A percentile compares a stretch with the other conserved stretches of the same genome.
Evolutionary conservation across 2,329 filamentous ascomycete species (phyloP).

Genomic region (Penicillium sp.): DNA sequence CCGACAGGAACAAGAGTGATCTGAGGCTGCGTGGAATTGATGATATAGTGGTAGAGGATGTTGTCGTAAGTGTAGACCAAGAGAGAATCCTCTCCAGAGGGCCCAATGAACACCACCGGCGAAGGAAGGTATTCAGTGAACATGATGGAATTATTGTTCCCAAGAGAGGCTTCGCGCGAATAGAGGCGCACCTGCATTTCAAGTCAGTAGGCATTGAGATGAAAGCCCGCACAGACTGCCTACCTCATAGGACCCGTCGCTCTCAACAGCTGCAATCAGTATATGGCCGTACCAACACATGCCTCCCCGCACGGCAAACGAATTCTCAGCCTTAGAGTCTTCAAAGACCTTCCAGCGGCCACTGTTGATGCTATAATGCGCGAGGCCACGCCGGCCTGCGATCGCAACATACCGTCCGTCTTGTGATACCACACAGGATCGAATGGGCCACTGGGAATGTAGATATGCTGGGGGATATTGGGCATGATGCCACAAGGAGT

Average conservation of each 20-base stretch:
- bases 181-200: slow-evolving; percentile 72
- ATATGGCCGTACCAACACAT: slow-evolving; percentile 99
- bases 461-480: slow-evolving; percentile 84
- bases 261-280: slow-evolving; percentile 89
- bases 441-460: slow-evolving; percentile 89
- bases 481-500: slow-evolving; percentile 91
- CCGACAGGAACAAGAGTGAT: slow-evolving; percentile 88
- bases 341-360: slow-evolving; percentile 95
- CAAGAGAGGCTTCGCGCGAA: slow-evolving; percentile 79
- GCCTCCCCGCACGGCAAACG: slow-evolving; percentile 88
- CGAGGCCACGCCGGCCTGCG: slow-evolving; percentile 88
- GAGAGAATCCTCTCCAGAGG: slow-evolving; percentile 89
- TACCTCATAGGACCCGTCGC: slow-evolving; percentile 74
- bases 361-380: slow-evolving; percentile 93
- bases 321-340: slow-evolving; percentile 77
- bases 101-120: slow-evolving; percentile 85
- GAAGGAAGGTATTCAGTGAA: slow-evolving; percentile 77
- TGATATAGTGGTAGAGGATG: slow-evolving; percentile 90
- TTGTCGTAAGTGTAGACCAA: slow-evolving; percentile 98
- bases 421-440: slow-evolving; percentile 80
- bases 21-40: slow-evolving; percentile 68
- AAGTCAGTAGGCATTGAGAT: slow-evolving; percentile 12
- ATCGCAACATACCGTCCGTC: slow-evolving; percentile 94
- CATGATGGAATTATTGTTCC: slow-evolving; percentile 69
- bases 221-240: slow-evolving; percentile 5